phyloP scores from a whole-genome alignment of 495 filamentous ascomycete species.

The Rostrohypoxylon terebratum region DNA sequence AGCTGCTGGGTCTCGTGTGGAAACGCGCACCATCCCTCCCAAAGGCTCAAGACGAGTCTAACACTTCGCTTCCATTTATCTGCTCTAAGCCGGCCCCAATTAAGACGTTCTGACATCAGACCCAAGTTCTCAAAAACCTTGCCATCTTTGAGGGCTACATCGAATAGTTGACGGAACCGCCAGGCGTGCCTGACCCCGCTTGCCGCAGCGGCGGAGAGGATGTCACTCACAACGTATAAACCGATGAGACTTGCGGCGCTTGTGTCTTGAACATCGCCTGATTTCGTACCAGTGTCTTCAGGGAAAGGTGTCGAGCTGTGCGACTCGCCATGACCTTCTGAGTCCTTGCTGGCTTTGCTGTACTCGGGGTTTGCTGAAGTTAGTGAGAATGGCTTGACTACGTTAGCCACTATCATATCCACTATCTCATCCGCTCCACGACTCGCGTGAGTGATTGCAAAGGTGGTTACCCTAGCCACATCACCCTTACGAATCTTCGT shows the following conservation, averaged over 20 bases:
- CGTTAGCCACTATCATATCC: slow-evolving; percentile 84
- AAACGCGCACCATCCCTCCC: slow-evolving; percentile 94
- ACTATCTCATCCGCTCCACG: slow-evolving; percentile 88
- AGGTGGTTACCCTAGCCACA: slow-evolving; percentile 85
- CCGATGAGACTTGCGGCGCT: slow-evolving; percentile 82
- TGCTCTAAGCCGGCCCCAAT: slow-evolving; percentile 84
- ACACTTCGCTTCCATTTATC: slow-evolving; percentile 94
- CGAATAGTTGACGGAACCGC: slow-evolving; percentile 90
- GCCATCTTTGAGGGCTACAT: slow-evolving; percentile 73
- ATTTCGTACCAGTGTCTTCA: slow-evolving; percentile 50
- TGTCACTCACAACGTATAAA: slow-evolving; percentile 88
- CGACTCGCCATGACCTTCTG: slow-evolving; percentile 53
- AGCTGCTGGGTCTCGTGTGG: slow-evolving; percentile 77
- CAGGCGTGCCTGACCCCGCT: slow-evolving; percentile 88
- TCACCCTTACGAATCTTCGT: slow-evolving; percentile 84
- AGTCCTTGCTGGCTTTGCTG: slow-evolving; percentile 55
- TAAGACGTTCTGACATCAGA: slow-evolving; percentile 76
- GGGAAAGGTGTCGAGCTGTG: slow-evolving; percentile 52
- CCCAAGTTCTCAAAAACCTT: slow-evolving; percentile 87
- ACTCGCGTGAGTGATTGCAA: slow-evolving; percentile 87
- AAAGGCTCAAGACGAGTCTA: slow-evolving; percentile 75
- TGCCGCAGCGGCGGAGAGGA: slow-evolving; percentile 85
- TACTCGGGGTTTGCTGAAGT: slow-evolving; percentile 62
- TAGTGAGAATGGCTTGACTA: slow-evolving; percentile 78
- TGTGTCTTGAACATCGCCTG: slow-evolving; percentile 64